Evolutionary conservation across 805 yeast genomes (phyloP).

Genomic region (Wickerhamomyces hampshirensis): DNA sequence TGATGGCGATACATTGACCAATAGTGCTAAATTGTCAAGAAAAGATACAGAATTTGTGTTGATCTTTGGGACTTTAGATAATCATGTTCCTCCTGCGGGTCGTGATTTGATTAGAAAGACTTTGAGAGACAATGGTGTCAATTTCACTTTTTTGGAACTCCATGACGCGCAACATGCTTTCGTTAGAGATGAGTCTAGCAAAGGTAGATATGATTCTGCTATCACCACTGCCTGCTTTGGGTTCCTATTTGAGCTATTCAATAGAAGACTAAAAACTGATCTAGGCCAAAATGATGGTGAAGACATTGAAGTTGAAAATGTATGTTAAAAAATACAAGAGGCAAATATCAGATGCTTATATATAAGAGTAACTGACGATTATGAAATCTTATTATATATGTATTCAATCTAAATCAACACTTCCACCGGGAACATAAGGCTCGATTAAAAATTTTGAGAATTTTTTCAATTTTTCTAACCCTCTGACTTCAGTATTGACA

Average conservation of each 20-base stretch:
- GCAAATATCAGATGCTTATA: too few species aligned
- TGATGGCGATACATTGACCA: slow-evolving; percentile 59
- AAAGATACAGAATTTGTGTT: slow-evolving; percentile 54
- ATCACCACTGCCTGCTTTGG: slow-evolving; percentile 62
- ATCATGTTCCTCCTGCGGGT: slow-evolving; percentile 77
- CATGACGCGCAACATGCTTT: slow-evolving; percentile 83
- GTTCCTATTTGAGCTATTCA: slow-evolving; percentile 65
- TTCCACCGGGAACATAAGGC: slow-evolving; percentile 62
- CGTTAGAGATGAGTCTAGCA: slow-evolving; percentile 71
- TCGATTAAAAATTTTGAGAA: slow-evolving; percentile 78
- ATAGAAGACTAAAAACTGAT: slow-evolving; percentile 61
- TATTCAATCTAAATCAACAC: slow-evolving; percentile 18
- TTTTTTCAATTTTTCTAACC: slow-evolving; percentile 75
- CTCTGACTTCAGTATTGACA: slow-evolving; percentile 92
- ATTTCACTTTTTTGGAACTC: slow-evolving; percentile 67
- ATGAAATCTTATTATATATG: not conserved
- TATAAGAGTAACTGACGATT: too few species aligned
- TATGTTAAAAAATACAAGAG: slow-evolving; percentile 55
- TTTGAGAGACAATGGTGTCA: slow-evolving; percentile 53
- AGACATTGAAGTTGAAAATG: slow-evolving; percentile 49
- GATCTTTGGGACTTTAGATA: slow-evolving; percentile 75
- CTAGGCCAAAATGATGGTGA: slow-evolving; percentile 59
- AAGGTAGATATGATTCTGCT: slow-evolving; percentile 82
- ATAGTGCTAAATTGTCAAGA: slow-evolving; percentile 46
- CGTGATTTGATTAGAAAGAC: slow-evolving; percentile 63